Evolutionary conservation across 805 yeast genomes (phyloP).

Genomic region (Sporopachydermia lactativora): DNA sequence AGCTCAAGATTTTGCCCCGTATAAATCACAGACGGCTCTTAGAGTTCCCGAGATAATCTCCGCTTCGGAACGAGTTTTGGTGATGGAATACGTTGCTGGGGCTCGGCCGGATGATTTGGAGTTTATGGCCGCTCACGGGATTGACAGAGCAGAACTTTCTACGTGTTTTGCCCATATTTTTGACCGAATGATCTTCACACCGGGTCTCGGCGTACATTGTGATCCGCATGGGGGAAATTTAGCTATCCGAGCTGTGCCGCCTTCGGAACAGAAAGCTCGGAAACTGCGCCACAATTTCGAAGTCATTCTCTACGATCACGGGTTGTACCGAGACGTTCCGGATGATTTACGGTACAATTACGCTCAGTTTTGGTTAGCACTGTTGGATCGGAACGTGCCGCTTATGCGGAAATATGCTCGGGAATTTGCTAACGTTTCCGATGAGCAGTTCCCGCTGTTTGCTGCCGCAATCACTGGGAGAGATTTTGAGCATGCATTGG

Average conservation of each 20-base stretch:
- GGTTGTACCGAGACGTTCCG: slow-evolving; percentile 78
- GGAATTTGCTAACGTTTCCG: slow-evolving; percentile 63
- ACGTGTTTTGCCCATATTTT: slow-evolving; percentile 80
- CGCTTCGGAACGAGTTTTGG: slow-evolving; percentile 55
- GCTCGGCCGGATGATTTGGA: slow-evolving; percentile 65
- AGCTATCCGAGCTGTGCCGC: slow-evolving; percentile 47
- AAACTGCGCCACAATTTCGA: slow-evolving; percentile 62
- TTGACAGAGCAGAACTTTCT: slow-evolving; percentile 68
- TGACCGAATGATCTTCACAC: slow-evolving; percentile 90
- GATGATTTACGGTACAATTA: slow-evolving; percentile 65
- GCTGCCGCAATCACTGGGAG: slow-evolving; percentile 94
- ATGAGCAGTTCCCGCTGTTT: slow-evolving; percentile 68
- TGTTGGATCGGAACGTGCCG: slow-evolving; percentile 54
- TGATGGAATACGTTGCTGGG: slow-evolving; percentile 83
- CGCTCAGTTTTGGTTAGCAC: slow-evolving; percentile 85
- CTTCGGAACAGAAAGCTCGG: not conserved
- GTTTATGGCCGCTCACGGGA: slow-evolving; percentile 46
- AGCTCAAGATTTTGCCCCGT: slow-evolving; percentile 44
- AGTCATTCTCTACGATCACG: slow-evolving; percentile 87
- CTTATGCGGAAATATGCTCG: slow-evolving; percentile 64
- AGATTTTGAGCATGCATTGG: slow-evolving; percentile 60
- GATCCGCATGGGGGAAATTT: slow-evolving; percentile 98
- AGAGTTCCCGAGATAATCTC: slow-evolving; percentile 60
- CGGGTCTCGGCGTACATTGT: slow-evolving; percentile 85
- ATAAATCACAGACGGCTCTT: slow-evolving; percentile 52